phyloP scores from a whole-genome alignment of 2,329 filamentous ascomycete genomes.

The Fusarium devonianum region DNA sequence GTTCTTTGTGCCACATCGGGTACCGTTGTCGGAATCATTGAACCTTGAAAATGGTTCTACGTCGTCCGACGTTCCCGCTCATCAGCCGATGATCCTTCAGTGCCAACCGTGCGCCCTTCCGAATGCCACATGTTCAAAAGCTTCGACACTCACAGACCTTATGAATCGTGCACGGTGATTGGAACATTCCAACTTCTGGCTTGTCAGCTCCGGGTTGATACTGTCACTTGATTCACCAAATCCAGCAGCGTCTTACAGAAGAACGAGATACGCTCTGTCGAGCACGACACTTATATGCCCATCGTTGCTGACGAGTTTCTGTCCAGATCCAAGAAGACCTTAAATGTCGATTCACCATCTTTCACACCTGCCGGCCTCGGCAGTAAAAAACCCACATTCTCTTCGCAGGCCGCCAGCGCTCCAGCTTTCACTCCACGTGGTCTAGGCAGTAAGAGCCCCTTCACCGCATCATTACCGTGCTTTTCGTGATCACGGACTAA shows the following conservation, averaged over 20 bases:
- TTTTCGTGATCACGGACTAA: slow-evolving; percentile 18
- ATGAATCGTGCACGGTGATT: no score
- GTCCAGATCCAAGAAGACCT: slow-evolving; percentile 69
- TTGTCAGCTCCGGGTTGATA: no score
- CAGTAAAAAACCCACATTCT: slow-evolving; percentile 78
- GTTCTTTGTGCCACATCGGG: background rate
- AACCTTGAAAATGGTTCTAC: slow-evolving; percentile 12
- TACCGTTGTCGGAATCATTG: slow-evolving; percentile 8
- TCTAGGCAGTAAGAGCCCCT: slow-evolving; percentile 48
- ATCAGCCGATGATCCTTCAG: slow-evolving; percentile 19
- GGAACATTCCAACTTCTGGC: no score
- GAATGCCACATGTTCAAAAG: slow-evolving; percentile 1
- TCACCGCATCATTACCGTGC: background rate
- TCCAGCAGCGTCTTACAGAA: no score
- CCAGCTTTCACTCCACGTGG: slow-evolving; percentile 82
- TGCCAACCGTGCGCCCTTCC: background rate
- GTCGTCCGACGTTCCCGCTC: slow-evolving; percentile 19
- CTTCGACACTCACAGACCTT: no score
- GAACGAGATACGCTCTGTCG: no score
- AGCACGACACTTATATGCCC: no score
- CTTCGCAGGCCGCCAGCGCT: slow-evolving; percentile 88
- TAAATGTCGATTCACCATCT: slow-evolving; percentile 95
- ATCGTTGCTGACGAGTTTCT: slow-evolving; percentile 25
- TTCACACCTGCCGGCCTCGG: slow-evolving; percentile 76
- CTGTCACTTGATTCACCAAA: no score